These are phyloP conservation scores for Falciphora oryzae DNA, from an alignment of 2,329 filamentous ascomycete genomes.

Conservation along the genomic window DNA sequence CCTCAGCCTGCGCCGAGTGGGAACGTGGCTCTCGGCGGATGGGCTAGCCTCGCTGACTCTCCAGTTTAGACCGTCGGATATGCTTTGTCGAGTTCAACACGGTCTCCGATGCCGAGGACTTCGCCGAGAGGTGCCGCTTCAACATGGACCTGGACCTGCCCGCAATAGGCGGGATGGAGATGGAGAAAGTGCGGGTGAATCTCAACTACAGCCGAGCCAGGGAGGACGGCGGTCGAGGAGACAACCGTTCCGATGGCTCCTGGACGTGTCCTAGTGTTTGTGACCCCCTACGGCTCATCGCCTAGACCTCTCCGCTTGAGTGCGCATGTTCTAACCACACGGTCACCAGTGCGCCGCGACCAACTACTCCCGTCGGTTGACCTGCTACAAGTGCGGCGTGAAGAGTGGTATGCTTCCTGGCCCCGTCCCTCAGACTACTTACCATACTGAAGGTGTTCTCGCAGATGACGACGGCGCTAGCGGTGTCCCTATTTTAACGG, in stretches of 20 bases:
- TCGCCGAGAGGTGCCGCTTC: slow-evolving; percentile 32
- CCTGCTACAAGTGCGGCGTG: slow-evolving; percentile 53
- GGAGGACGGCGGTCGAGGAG: slow-evolving; percentile 23
- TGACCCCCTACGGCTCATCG: slow-evolving; percentile 16
- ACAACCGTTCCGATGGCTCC: slow-evolving; percentile 22
- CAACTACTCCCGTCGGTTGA: slow-evolving; percentile 49
- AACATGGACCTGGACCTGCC: slow-evolving; percentile 28
- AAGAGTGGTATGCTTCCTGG: neutral
- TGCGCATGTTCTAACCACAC: slow-evolving; percentile 9
- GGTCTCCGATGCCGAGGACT: slow-evolving; percentile 32
- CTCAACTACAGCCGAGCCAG: slow-evolving; percentile 31
- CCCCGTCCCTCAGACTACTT: neutral
- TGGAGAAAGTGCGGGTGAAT: slow-evolving; percentile 24
- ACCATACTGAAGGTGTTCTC: neutral
- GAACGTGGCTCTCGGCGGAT: neutral
- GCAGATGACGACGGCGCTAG: slow-evolving; percentile 3
- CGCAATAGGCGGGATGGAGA: slow-evolving; percentile 23
- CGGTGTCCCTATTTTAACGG: slow-evolving; percentile 32
- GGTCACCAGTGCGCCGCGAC: slow-evolving; percentile 42
- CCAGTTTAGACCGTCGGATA: slow-evolving; percentile 23
- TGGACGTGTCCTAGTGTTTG: slow-evolving; percentile 32
- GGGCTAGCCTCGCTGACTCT: slow-evolving; percentile 4
- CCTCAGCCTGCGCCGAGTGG: neutral
- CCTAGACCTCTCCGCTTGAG: neutral
- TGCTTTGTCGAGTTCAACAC: slow-evolving; percentile 36